phyloP scores from a whole-genome alignment of 2,329 filamentous ascomycete species.

The Xylariaceae sp. region DNA sequence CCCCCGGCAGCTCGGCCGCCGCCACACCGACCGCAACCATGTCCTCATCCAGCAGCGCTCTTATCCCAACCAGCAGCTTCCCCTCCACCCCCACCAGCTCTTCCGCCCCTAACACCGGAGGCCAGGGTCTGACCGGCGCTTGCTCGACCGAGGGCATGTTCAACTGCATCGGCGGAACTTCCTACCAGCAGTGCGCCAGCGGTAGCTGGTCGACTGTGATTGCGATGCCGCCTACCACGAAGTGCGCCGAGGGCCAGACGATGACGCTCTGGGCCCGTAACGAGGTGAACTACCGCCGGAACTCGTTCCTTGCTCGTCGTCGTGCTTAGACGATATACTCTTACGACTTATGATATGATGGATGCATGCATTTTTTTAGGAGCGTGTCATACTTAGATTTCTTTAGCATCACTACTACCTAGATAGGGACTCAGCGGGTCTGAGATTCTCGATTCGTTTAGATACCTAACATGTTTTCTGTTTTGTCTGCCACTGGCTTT shows the following conservation, averaged over 20 bases:
- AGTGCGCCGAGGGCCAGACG: slow-evolving; percentile 28
- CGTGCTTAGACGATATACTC: slow-evolving; percentile 1
- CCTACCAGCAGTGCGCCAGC: slow-evolving; percentile 34
- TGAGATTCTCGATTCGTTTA: not conserved
- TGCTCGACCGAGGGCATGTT: slow-evolving; percentile 33
- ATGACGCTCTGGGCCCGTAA: slow-evolving; percentile 27
- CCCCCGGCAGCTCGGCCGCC: slow-evolving; percentile 8
- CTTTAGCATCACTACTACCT: not conserved
- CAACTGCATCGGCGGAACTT: slow-evolving; percentile 32
- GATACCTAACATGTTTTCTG: not conserved
- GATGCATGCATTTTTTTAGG: not conserved
- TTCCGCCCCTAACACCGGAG: slow-evolving; percentile 10
- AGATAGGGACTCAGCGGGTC: not conserved
- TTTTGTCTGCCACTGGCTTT: no score
- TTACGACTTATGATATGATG: no score
- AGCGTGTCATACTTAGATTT: not conserved
- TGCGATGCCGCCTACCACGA: slow-evolving; percentile 29
- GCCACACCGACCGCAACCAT: slow-evolving; percentile 5
- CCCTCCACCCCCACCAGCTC: not conserved
- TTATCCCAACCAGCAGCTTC: not conserved
- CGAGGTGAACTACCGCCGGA: not conserved
- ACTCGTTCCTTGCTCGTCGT: not conserved
- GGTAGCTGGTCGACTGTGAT: slow-evolving; percentile 30
- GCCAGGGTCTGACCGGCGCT: slow-evolving; percentile 27
- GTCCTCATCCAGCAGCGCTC: slow-evolving; percentile 9